Evolutionary conservation across 2,329 filamentous ascomycete species (phyloP).

Genomic region (Aspergillus ustus): DNA sequence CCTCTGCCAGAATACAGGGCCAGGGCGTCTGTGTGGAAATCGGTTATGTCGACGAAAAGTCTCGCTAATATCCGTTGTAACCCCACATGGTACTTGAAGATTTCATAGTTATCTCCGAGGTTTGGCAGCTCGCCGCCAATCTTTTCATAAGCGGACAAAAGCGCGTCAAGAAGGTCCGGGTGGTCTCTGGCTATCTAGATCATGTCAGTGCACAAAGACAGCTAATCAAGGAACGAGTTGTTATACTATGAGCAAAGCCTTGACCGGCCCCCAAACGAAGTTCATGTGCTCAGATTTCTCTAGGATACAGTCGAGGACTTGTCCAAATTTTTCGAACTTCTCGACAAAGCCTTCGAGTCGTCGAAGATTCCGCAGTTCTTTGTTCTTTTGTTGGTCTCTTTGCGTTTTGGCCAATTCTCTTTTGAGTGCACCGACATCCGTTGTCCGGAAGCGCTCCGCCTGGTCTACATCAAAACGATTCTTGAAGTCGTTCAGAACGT

Average conservation of each 20-base stretch:
- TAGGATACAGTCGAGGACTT: neutral
- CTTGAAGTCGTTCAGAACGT: neutral
- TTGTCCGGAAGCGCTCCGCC: neutral
- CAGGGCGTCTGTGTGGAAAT: constrained; percentile 5
- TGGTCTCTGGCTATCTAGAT: neutral
- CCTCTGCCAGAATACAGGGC: neutral
- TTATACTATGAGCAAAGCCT: neutral
- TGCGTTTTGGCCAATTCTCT: constrained; percentile 5
- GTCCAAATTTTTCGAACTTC: neutral
- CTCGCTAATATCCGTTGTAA: constrained; percentile 4
- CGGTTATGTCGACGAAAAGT: constrained; percentile 2
- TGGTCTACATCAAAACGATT: neutral
- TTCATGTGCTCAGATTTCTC: neutral
- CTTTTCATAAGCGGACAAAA: constrained; percentile 10
- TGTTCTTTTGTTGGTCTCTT: neutral
- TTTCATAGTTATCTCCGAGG: neutral
- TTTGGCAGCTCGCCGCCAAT: constrained; percentile 2
- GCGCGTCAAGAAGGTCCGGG: neutral
- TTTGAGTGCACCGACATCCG: neutral
- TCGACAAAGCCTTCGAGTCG: constrained; percentile 6
- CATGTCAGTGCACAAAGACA: neutral
- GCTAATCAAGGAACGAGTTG: no score
- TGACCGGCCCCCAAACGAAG: constrained; percentile 6
- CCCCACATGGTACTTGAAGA: neutral
- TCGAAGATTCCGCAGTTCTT: constrained; percentile 3